Evolutionary conservation across 1,284 basidiomycete species (phyloP), one percentile per base, ranked within the genome.

Genomic region (Ustilago esculenta): DNA sequence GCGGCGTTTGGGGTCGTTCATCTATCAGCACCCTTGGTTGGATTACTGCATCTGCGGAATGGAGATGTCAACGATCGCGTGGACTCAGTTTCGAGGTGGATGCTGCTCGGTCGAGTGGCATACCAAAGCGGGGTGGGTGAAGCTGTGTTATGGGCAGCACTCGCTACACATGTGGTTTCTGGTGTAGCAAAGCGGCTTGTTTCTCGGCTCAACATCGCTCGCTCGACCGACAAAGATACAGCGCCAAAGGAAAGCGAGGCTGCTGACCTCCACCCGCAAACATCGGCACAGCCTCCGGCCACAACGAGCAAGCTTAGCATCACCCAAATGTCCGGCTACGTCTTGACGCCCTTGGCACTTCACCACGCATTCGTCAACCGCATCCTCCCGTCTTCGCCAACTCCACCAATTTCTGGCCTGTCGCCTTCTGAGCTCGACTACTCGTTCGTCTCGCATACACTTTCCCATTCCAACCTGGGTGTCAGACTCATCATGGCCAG

Each of bases 81-180:
- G 1, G 61, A 70, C 25, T 56, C 61, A 1, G 54, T 52, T 1
- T 65, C 63, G 18, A 27, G 66, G 10, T 69, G 66, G 66, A 69
- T 75, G 78, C 41, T 80, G 35, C 64, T 80, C 4, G 77, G 77
- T 0, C 52, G 79, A 17, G 76, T 77, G 15, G 75, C 64, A 34
- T 80, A 80, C 45, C 77, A 79, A 53, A 72, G 60, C 27, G 42
- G 48, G 2, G 5, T 70, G 29, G 54, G 73, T 4, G 78, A 80
- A 51, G 33, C 55, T 8, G n/a, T 76, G 9, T 51, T 80, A 15
- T 79, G 74, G 73, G 53, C 57, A 0, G 33, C 70, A 3, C 20
- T 80, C 0, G 60, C 36, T 1, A 35, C 54, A 27, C 78, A 80
- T 48, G 8, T 76, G 18, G 14, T 45, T 6, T 34, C 76, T 0